Percentiles rank a stretch among this genome's conserved stretches.
Conservation (phyloP, 306 rosid species). For the Canavalia ensiformis region DNA sequence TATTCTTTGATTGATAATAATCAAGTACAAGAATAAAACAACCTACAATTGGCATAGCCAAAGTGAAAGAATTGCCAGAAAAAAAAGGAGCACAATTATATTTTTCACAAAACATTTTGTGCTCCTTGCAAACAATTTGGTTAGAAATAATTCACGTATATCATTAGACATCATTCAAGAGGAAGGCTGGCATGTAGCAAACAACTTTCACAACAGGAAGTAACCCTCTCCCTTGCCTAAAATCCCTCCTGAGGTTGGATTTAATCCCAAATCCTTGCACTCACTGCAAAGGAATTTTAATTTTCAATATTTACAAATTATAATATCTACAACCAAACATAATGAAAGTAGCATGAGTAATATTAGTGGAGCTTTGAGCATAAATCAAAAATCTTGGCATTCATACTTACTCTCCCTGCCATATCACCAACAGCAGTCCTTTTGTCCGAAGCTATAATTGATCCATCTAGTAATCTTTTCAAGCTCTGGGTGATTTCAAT, state of each 20-base stretch:
- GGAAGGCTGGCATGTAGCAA: slow-evolving; percentile 1
- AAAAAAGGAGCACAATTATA: not conserved
- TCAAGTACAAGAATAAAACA: slow-evolving; percentile 33
- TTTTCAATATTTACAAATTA: slow-evolving; percentile 3
- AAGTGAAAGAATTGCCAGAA: not conserved
- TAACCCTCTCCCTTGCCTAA: slow-evolving; percentile 38
- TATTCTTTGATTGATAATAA: slow-evolving; percentile 35
- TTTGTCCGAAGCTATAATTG: slow-evolving; percentile 51
- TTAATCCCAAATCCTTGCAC: slow-evolving; percentile 22
- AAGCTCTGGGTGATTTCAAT: slow-evolving; percentile 69
- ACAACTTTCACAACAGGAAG: slow-evolving; percentile 16
- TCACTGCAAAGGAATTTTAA: not conserved
- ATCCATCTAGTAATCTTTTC: slow-evolving; percentile 61
- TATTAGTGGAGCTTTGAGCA: slow-evolving; percentile 29
- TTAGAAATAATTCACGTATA: slow-evolving; percentile 31
- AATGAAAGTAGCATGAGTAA: slow-evolving; percentile 30
- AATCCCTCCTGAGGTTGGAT: slow-evolving; percentile 9
- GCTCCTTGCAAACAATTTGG: slow-evolving; percentile 30
- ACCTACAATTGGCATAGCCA: slow-evolving; percentile 14
- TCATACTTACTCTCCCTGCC: slow-evolving; percentile 64
- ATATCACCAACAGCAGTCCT: slow-evolving; percentile 52
- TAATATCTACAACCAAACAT: not conserved
- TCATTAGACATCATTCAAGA: not conserved
- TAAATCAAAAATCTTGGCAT: slow-evolving; percentile 39
- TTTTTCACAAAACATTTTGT: slow-evolving; percentile 28